These are phyloP conservation scores for Rhodofomes roseus DNA, from an alignment of 1,284 basidiomycete genomes.

Conservation along the genomic window DNA sequence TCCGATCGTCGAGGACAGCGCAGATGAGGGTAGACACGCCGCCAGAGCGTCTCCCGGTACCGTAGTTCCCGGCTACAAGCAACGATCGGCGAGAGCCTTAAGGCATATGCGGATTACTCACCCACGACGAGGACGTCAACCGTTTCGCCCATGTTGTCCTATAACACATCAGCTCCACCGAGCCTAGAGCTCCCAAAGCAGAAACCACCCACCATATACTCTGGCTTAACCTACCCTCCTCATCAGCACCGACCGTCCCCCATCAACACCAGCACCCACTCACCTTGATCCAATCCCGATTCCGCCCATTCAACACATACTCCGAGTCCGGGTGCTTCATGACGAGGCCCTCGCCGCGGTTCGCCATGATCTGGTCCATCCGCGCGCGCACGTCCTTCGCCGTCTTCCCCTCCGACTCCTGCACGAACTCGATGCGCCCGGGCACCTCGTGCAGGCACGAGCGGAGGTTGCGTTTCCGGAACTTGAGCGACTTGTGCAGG, in stretches of 20 bases:
- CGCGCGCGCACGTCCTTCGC: conserved; percentile 75
- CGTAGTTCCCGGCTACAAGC: conserved; percentile 65
- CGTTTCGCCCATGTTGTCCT: conserved; percentile 89
- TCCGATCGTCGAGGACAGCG: conserved; percentile 70
- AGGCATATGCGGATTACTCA: conserved; percentile 28
- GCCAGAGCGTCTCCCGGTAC: conserved; percentile 67
- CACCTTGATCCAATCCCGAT: conserved; percentile 89
- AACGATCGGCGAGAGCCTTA: too few species aligned
- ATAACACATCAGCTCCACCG: neutral
- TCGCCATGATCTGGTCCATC: conserved; percentile 80
- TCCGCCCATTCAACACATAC: conserved; percentile 83
- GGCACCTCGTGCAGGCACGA: conserved; percentile 59
- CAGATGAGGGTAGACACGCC: conserved; percentile 80
- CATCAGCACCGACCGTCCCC: neutral
- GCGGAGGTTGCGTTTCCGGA: conserved; percentile 68
- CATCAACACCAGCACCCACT: conserved; percentile 3
- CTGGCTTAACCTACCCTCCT: conserved; percentile 72
- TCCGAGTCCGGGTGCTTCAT: conserved; percentile 80
- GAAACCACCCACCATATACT: conserved; percentile 71
- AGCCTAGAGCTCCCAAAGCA: neutral
- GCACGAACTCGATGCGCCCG: conserved; percentile 78
- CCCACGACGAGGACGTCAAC: conserved; percentile 87
- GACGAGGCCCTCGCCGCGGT: conserved; percentile 87
- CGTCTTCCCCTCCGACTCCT: conserved; percentile 68
- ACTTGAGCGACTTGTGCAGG: conserved; percentile 56